Evolutionary conservation across 2,329 filamentous ascomycete species (phyloP).

Genomic region (Penicillium crustosum): DNA sequence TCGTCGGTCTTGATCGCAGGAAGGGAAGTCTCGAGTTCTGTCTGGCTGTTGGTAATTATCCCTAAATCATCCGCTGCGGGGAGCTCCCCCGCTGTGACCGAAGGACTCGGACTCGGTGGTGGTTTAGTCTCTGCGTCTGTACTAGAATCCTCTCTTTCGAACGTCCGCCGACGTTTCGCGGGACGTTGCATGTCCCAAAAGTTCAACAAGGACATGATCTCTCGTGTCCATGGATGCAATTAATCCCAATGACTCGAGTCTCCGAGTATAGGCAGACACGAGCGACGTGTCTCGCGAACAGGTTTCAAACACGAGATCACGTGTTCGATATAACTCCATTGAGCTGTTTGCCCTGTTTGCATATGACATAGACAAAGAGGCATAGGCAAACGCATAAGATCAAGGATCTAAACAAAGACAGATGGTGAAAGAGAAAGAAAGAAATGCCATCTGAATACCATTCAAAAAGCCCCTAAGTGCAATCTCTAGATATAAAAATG

Average conservation of each 20-base stretch:
- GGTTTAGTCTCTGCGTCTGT: constrained; percentile 7
- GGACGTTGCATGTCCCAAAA: constrained; percentile 38
- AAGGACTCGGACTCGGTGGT: constrained; percentile 30
- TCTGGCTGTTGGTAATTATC: constrained; percentile 47
- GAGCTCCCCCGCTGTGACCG: constrained; percentile 37
- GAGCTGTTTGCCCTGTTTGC: constrained; percentile 27
- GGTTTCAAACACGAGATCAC: constrained; percentile 34
- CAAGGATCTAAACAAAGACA: neutral
- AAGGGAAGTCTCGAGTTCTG: constrained; percentile 70
- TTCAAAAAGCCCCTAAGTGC: neutral
- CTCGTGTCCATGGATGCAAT: constrained; percentile 12
- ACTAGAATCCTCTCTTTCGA: constrained; percentile 10
- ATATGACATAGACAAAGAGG: neutral
- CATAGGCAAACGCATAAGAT: neutral
- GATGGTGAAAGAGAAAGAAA: neutral
- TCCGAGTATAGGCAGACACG: neutral
- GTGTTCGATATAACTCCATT: constrained; percentile 22
- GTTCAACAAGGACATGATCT: constrained; percentile 38
- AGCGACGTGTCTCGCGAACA: constrained; percentile 21
- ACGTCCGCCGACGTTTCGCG: constrained; percentile 34
- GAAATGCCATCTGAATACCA: neutral
- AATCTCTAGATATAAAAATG: neutral
- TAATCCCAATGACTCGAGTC: neutral
- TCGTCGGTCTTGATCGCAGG: constrained; percentile 66
- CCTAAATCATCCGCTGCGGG: constrained; percentile 33